A percentile compares a stretch with the other conserved stretches of the same genome.
Evolutionary conservation across 257 asterid species (phyloP).

Genomic region (Solanum dulcamara): DNA sequence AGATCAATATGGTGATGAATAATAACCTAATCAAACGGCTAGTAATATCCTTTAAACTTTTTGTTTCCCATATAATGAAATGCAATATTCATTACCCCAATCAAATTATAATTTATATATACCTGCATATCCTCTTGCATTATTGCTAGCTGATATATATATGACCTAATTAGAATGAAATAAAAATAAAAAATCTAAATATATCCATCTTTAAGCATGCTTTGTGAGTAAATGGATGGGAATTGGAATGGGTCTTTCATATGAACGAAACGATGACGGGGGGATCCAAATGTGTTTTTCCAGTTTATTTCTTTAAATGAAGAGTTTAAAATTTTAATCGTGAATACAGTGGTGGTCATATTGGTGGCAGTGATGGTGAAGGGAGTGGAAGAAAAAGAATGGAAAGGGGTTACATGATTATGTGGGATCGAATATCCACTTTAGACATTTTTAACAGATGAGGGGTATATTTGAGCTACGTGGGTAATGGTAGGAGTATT

Average conservation of each 20-base stretch:
- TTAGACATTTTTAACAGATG: background rate
- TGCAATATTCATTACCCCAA: background rate
- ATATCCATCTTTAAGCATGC: constrained; percentile 39
- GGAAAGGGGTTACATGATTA: background rate
- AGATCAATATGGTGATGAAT: background rate
- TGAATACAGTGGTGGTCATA: background rate
- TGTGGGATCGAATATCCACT: background rate
- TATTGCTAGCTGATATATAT: background rate
- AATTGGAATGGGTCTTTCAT: constrained; percentile 16
- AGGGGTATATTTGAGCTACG: background rate
- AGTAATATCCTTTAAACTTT: background rate
- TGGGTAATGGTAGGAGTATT: background rate
- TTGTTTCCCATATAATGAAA: background rate
- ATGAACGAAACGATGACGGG: constrained; percentile 61
- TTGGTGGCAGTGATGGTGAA: background rate
- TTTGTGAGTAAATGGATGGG: constrained; percentile 37
- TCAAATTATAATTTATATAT: background rate
- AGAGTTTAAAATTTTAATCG: background rate
- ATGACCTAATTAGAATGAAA: background rate
- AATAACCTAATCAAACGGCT: background rate
- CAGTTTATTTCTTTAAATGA: background rate
- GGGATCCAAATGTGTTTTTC: constrained; percentile 34
- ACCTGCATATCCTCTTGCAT: background rate
- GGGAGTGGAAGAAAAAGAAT: background rate
- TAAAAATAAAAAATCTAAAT: background rate